Evolutionary conservation across 257 asterid species (phyloP).

Genomic region (Scutellaria galericulata): DNA sequence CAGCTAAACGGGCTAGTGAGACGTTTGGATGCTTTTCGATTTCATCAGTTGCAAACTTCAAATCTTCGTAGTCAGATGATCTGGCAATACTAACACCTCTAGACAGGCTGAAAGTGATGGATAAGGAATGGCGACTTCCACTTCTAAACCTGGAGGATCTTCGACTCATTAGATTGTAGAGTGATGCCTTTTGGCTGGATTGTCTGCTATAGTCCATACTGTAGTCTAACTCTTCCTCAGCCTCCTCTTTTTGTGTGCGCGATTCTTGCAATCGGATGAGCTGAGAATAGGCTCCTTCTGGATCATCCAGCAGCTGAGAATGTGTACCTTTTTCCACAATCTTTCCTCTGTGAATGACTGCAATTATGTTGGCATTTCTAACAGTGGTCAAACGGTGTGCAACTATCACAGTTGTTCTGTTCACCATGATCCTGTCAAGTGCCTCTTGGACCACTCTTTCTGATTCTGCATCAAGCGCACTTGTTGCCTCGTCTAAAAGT

Average conservation of each 20-base stretch:
- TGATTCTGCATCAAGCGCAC: conserved; percentile 91
- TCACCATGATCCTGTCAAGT: conserved; percentile 79
- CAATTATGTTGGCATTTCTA: conserved; percentile 78
- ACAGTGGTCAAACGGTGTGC: conserved; percentile 86
- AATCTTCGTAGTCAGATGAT: conserved; percentile 42
- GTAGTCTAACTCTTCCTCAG: conserved; percentile 47
- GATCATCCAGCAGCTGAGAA: conserved; percentile 52
- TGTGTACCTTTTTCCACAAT: conserved; percentile 81
- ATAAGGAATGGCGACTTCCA: conserved; percentile 59
- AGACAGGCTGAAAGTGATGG: conserved; percentile 59
- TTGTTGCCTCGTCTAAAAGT: conserved; percentile 88
- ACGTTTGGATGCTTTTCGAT: conserved; percentile 49
- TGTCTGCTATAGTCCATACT: conserved; percentile 52
- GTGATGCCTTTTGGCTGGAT: conserved; percentile 60
- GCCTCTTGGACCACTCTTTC: conserved; percentile 90
- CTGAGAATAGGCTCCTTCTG: conserved; percentile 67
- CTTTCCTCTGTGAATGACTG: conserved; percentile 80
- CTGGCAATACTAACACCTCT: conserved; percentile 56
- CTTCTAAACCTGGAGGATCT: conserved; percentile 73
- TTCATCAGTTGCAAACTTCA: conserved; percentile 44
- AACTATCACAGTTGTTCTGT: conserved; percentile 79
- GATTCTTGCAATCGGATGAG: conserved; percentile 63
- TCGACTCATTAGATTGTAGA: conserved; percentile 52
- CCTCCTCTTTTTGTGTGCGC: conserved; percentile 46
- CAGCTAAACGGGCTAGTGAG: conserved; percentile 59